Base-by-base conservation (phyloP, 495 filamentous ascomycete species). In the Hyaloscypha finlandica region DNA sequence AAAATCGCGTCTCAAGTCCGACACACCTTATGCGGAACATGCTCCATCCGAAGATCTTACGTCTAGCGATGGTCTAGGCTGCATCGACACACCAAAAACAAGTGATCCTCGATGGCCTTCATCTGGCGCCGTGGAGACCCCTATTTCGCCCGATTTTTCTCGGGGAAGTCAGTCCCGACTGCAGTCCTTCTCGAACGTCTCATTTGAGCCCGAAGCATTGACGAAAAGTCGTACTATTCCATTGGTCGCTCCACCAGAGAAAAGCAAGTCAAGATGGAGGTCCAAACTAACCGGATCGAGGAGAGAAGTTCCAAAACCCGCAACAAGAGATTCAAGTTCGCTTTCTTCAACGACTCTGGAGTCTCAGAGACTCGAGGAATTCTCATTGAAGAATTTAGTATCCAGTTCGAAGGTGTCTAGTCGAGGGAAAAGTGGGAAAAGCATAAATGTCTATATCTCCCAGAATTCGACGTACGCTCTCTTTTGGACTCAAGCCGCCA, bases 401-500 rank as follows among this genome's bases (percentile, higher is more conserved):
- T 72, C 12, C 54, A 22, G 61, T 0, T 67, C 68, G 35, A 79
- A 74, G 53, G 16, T 39, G 0, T 66, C 67, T 2, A 32, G 63
- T 11, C 64, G 69, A 53, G 69, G 70, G 14, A 79, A 75, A 64
- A 61, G 42, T 2, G 57, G 66, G 11, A 77, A 75, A 57, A 74
- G 64, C 45, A 71, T 77, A 33, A 75, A 77, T 57, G 74, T 77
- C 8, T 53, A 59, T 20, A 66, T 79, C 0, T 77, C 77, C 1
- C 74, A 77, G 53, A 79, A 73, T 68, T 75, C 77, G 19, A 65
- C 74, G 3, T 71, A 76, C 29, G 74, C 73, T 55, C 70, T 79
- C 3, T 79, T 77, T 35, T 79, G 77, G 77, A 75, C 72, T 2
- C 76, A 79, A 64, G 55, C 72, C 31, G 37, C 68, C 19, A 77